These are phyloP conservation scores for Inga leiocalycina DNA, from an alignment of 306 rosid species.

Conservation along the genomic window DNA sequence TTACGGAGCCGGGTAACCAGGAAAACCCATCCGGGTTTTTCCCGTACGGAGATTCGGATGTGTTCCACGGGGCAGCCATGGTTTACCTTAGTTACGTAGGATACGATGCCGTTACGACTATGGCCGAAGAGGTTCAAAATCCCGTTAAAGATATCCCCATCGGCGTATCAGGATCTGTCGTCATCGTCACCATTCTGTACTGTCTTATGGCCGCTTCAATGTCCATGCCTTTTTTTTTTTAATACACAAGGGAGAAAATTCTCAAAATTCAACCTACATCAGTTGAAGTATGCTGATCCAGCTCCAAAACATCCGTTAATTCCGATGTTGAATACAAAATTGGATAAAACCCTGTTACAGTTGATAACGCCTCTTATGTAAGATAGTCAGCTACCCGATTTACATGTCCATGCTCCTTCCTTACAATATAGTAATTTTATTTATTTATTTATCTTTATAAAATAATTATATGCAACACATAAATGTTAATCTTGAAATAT, in stretches of 20 bases:
- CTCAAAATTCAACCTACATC: too few species aligned
- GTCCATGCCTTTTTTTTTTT: too few species aligned
- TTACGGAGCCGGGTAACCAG: conserved; percentile 60
- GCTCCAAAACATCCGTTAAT: too few species aligned
- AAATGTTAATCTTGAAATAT: neutral
- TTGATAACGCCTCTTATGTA: too few species aligned
- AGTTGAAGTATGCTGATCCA: too few species aligned
- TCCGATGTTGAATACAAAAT: too few species aligned
- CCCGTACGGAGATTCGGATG: conserved; percentile 68
- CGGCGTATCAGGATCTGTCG: conserved; percentile 86
- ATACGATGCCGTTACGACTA: conserved; percentile 93
- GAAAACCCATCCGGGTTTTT: conserved; percentile 66
- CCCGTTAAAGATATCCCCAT: conserved; percentile 87
- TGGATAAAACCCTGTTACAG: too few species aligned
- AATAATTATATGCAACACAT: neutral
- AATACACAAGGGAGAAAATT: too few species aligned
- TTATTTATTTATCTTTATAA: neutral
- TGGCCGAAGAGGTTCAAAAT: conserved; percentile 85
- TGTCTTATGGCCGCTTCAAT: conserved; percentile 86
- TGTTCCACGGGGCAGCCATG: conserved; percentile 74
- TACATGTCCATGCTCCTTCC: conserved; percentile 83
- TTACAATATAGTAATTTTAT: conserved; percentile 64
- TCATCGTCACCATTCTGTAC: conserved; percentile 72
- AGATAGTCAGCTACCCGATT: too few species aligned
- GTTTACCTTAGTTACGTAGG: conserved; percentile 90